These are phyloP conservation scores for Liquidambar formosana DNA, from an alignment of 164 flowering plant genomes.

Conservation along the genomic window DNA sequence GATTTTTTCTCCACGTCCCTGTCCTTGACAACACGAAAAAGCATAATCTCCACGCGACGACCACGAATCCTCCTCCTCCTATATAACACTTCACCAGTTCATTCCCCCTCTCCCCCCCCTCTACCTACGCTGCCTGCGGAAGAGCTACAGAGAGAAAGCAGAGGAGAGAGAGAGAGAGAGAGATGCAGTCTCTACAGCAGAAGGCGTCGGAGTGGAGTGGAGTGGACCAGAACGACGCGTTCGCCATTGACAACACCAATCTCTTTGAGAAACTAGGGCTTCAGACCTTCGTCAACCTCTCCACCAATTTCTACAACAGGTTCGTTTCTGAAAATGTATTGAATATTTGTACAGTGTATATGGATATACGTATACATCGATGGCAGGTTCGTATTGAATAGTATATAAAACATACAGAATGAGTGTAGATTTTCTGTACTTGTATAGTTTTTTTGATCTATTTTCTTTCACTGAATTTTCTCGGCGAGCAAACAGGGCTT, in stretches of 20 bases:
- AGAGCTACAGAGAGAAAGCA: no score
- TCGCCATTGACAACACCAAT: constrained; percentile 74
- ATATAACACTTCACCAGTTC: background rate
- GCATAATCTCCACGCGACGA: constrained; percentile 19
- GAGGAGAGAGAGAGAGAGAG: constrained; percentile 10
- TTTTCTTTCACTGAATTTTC: no score
- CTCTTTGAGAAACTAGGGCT: constrained; percentile 73
- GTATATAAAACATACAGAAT: no score
- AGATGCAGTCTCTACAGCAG: constrained; percentile 78
- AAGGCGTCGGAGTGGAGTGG: constrained; percentile 94
- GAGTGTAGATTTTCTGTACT: no score
- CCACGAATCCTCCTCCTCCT: background rate
- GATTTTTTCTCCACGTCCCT: background rate
- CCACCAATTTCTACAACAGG: constrained; percentile 90
- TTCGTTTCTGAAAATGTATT: no score
- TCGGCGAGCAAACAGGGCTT: no score
- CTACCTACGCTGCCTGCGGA: background rate
- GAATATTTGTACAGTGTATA: no score
- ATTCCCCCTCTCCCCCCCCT: no score
- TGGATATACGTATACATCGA: no score
- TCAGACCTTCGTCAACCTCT: constrained; percentile 77
- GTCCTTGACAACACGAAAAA: background rate
- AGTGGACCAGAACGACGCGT: constrained; percentile 61
- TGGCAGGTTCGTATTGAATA: no score
- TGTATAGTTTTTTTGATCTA: no score